Percentiles rank a stretch among this genome's conserved stretches.
phyloP scores from a whole-genome alignment of 2,329 filamentous ascomycete genomes.

The Beauveria sp. region DNA sequence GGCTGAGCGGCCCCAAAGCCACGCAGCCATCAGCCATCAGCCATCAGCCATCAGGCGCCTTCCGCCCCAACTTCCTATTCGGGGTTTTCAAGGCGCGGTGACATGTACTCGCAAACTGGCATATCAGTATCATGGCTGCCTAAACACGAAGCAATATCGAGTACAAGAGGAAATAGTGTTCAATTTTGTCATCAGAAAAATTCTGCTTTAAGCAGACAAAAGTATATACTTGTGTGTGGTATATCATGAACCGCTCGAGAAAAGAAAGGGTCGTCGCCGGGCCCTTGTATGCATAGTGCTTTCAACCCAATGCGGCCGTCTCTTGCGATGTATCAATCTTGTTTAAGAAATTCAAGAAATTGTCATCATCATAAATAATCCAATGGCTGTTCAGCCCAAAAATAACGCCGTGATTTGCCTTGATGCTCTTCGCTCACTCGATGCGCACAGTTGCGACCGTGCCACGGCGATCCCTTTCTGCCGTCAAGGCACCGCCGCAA shows the following conservation, averaged over 20 bases:
- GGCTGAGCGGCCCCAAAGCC: background rate
- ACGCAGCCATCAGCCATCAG: background rate
- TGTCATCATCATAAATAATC: constrained; percentile 3
- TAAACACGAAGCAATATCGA: background rate
- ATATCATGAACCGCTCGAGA: background rate
- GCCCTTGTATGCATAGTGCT: background rate
- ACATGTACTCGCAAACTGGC: no score
- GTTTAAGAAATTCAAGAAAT: background rate
- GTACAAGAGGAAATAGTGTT: background rate
- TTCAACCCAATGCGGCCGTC: background rate
- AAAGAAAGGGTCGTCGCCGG: background rate
- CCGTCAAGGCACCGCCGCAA: background rate
- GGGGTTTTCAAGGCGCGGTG: no score
- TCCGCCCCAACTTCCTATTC: background rate
- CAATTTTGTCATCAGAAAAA: background rate
- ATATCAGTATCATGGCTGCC: background rate
- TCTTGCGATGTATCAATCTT: constrained; percentile 3
- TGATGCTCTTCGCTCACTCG: background rate
- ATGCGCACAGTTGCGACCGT: background rate
- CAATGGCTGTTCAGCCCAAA: background rate
- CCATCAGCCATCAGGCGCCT: background rate
- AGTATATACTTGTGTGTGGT: background rate
- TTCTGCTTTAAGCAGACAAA: background rate
- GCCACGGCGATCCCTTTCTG: background rate
- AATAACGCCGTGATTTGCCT: constrained; percentile 1